Evolutionary conservation across 352 stramenopile genomes (phyloP).

Genomic region (Phytophthora constricta): DNA sequence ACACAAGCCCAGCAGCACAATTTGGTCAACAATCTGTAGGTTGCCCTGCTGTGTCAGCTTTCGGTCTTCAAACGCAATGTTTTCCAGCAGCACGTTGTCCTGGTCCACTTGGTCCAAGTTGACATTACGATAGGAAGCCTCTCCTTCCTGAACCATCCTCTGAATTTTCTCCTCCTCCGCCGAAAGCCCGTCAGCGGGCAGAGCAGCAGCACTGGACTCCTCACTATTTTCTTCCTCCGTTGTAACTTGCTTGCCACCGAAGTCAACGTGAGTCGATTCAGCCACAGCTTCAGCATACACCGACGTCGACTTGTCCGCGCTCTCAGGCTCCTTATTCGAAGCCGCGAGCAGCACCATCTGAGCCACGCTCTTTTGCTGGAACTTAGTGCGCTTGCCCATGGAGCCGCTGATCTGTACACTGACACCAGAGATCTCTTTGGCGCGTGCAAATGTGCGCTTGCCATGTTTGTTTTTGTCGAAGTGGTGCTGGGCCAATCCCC

Average conservation of each 20-base stretch:
- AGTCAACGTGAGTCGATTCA: conserved; percentile 66
- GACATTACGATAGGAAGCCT: conserved; percentile 79
- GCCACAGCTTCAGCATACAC: conserved; percentile 65
- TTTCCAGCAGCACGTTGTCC: conserved; percentile 93
- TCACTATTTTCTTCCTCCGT: conserved; percentile 8
- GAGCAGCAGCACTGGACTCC: conserved; percentile 3
- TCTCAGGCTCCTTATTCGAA: conserved; percentile 57
- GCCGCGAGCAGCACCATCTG: conserved; percentile 87
- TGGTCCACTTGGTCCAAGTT: conserved; percentile 90
- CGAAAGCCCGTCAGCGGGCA: conserved; percentile 45
- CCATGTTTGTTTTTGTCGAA: conserved; percentile 92
- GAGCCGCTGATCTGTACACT: conserved; percentile 91
- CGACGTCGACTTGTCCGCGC: conserved; percentile 43
- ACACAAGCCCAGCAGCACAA: conserved; percentile 95
- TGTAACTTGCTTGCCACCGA: conserved; percentile 59
- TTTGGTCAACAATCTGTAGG: conserved; percentile 81
- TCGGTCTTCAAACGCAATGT: conserved; percentile 88
- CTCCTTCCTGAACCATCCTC: conserved; percentile 64
- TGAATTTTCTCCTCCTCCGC: conserved; percentile 62
- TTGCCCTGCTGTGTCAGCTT: conserved; percentile 71
- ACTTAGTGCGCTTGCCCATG: conserved; percentile 96
- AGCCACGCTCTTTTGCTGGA: conserved; percentile 91
- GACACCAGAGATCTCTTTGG: conserved; percentile 85
- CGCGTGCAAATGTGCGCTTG: conserved; percentile 90
- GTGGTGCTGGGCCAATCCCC: conserved; percentile 92